These are phyloP conservation scores for Pythium myriotylum DNA, from an alignment of 352 stramenopile genomes.

Conservation along the genomic window DNA sequence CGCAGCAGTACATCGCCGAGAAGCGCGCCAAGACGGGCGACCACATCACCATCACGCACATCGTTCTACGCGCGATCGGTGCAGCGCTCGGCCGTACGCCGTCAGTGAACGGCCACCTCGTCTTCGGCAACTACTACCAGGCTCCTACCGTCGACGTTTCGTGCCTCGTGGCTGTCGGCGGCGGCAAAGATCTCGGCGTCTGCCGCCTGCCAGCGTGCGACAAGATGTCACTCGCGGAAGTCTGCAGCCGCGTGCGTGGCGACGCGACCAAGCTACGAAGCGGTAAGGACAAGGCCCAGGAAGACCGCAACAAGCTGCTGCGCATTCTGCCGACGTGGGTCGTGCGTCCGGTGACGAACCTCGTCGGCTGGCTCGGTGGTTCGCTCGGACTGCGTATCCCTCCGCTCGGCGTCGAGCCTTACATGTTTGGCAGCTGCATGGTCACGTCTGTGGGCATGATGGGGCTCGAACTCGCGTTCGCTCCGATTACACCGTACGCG, in stretches of 20 bases:
- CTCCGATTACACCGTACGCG: constrained; percentile 62
- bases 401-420: constrained; percentile 58
- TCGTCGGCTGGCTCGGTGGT: constrained; percentile 67
- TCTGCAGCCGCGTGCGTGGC: constrained; percentile 45
- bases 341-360: constrained; percentile 55
- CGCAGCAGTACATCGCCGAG: constrained; percentile 58
- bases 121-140: constrained; percentile 72
- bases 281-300: constrained; percentile 59
- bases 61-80: constrained; percentile 65
- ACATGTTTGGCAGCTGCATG: constrained; percentile 76
- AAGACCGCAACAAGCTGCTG: constrained; percentile 69
- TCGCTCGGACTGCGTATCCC: constrained; percentile 56
- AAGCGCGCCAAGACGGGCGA: constrained; percentile 47
- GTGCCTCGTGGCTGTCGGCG: constrained; percentile 58
- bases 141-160: constrained; percentile 67
- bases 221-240: constrained; percentile 60
- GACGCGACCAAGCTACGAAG: constrained; percentile 55
- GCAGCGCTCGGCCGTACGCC: constrained; percentile 49
- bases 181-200: constrained; percentile 64
- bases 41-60: constrained; percentile 71
- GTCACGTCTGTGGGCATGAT: constrained; percentile 78
- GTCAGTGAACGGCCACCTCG: constrained; percentile 71
- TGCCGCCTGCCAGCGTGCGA: constrained; percentile 49
- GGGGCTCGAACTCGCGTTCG: constrained; percentile 68
- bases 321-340: constrained; percentile 54